Evolutionary conservation across 169 alveolate genomes (phyloP), one percentile per base, ranked within the genome.

Genomic region (Plasmodium gonderi): DNA sequence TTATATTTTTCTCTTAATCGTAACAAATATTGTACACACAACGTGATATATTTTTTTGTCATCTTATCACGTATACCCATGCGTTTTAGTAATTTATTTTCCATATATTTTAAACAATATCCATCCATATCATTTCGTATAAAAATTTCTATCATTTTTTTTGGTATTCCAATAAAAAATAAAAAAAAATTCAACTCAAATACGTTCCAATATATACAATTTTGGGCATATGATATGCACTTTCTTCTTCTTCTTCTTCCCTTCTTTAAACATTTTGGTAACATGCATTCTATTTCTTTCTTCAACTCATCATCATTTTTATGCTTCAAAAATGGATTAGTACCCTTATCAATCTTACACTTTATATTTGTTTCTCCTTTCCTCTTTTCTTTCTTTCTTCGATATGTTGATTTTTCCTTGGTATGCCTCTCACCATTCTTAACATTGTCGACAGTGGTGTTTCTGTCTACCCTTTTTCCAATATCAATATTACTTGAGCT

Each of bases 1-100:
- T 87, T 87, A 60, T 94, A 94, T 38, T 92, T 89, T 79, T 92
- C 95, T 38, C 96, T 94, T 51, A 94, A 75, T 54, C 92, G 91
- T 51, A 94, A 31, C 44, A 94, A 75, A 80, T 47, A 78, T 17
- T 92, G 79, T 44, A 94, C 44, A 23, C 94, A 76, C 47, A 94
- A 78, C 14, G 42, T 44, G 14, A 94, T 79, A 79, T 85, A 94
- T 40, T 85, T 94, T 77, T 67, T 76, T 8, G 85, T 83, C 4
- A 90, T 68, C 65, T 54, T 65, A 31, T 94, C 92, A 42, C 12
- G 45, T 75, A 94, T 78, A 3, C 95, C 95, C 92, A 94, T 94
- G 12, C 90, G 89, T 91, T 78, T 79, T 74, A 94, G 72, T 31
- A 92, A 78, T 6, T 85, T 92, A 3, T 54, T 78, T 20, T 90